Evolutionary conservation across 192 early-diverging fungal species (phyloP), one percentile per base, ranked within the genome.

Genomic region (Radiomyces spectabilis): DNA sequence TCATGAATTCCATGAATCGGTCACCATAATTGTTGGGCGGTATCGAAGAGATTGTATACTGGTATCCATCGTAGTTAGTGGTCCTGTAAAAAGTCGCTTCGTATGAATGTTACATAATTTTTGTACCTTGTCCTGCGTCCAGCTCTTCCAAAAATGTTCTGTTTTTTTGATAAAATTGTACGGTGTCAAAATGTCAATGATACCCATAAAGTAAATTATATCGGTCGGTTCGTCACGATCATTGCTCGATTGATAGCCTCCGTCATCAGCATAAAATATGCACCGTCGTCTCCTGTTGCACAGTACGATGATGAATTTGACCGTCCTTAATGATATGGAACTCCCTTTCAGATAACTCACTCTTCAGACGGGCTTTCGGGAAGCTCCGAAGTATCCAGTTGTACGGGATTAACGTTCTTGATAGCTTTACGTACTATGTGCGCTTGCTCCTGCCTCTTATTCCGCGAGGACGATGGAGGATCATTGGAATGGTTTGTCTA

Each of bases 111-210:
- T 25, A 4, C 30, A 29, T 48, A 25, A 29, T 27, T 15, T 27
- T 21, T 48, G 24, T 48, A 48, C 46, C 70, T 76, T 74, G 56
- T 94, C 88, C 50, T 88, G 73, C 16, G 74, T 74, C 30, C 95
- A 53, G n/a, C 81, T 69, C 69, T 94, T 97, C 77, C 85, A 93
- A 19, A 85, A 61, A 56, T 88, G 86, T 65, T 96, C 93, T 24
- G 85, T 55, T 57, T 85, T 86, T 71, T 96, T 95, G 38, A 80
- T 64, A 29, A 79, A 60, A 69, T 90, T 87, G 73, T 94, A 97
- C 2, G 87, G 81, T 19, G 93, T 95, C 43, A 96, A 78, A 39
- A 98, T 97, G 57, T 97, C 94, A 44, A 97, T 98, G 61, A 94
- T 83, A 7, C 93, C 92, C 47, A 98, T 78, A 61, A 91, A 94